Evolutionary conservation across 768 basidiomycete genomes (phyloP).

Genomic region (Russula sp.): DNA sequence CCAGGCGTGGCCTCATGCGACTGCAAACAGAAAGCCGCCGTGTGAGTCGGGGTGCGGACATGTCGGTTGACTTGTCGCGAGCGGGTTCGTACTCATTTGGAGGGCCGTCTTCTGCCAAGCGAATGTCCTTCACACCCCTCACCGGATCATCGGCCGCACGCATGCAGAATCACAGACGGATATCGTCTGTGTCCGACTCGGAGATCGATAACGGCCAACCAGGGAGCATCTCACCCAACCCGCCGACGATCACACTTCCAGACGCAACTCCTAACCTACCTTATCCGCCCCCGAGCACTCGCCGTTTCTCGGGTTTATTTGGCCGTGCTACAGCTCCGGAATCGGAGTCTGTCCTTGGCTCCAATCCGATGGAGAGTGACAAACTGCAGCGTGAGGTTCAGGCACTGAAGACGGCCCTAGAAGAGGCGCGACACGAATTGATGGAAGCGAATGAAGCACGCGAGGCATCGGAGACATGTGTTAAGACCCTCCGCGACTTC

Average conservation of each 20-base stretch:
- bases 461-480: conserved; percentile 82
- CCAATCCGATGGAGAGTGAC: conserved; percentile 41
- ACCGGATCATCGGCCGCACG: conserved; percentile 47
- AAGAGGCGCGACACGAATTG: conserved; percentile 60
- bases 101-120: conserved; percentile 52
- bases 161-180: conserved; percentile 51
- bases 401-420: conserved; percentile 51
- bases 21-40: conserved; percentile 73
- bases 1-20: conserved; percentile 79
- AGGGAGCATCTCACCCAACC: conserved; percentile 27
- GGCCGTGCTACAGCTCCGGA: conserved; percentile 45
- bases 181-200: conserved; percentile 68
- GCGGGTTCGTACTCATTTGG: conserved; percentile 36
- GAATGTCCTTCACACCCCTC: conserved; percentile 71
- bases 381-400: conserved; percentile 55
- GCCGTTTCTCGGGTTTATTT: conserved; percentile 49
- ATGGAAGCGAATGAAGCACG: conserved; percentile 75
- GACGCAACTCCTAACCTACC: conserved; percentile 26
- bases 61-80: conserved; percentile 51
- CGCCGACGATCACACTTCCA: conserved; percentile 18
- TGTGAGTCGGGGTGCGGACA: conserved; percentile 44
- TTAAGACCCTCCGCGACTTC: conserved; percentile 75
- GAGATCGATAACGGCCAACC: conserved; percentile 28
- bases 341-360: conserved; percentile 26
- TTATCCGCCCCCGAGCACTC: conserved; percentile 25